Base-by-base conservation (phyloP, 2,329 filamentous ascomycete species). In the Stagonosporopsis chrysanthemi region DNA sequence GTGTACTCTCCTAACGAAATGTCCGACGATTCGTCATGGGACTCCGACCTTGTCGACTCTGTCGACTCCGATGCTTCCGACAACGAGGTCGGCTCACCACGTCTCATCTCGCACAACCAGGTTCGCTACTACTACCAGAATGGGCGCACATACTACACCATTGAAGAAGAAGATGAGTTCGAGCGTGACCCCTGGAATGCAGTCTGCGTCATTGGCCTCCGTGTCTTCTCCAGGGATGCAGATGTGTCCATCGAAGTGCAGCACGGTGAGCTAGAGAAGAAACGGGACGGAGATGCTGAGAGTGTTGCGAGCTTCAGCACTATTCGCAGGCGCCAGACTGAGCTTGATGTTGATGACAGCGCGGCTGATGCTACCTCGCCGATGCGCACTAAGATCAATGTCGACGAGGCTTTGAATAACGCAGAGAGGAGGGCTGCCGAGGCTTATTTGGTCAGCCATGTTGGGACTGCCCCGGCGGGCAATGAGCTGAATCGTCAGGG, bases 131-230 rank as follows among this genome's bases (percentile, higher is more conserved):
- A 48, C 17, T 48, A 56, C 1, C 62, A 71, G 33, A 64, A 68
- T 12, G 56, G 60, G 6, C 56, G 64, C 14, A 64, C 69, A 29
- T 64, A 67, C 33, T 67, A 64, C 2, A 61, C 66, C 26, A 53
- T 73, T 6, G 70, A 72, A 4, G 77, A 78, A 1, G 74, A 78
- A 41, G 78, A 79, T 26, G 77, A 81, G 33, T 80, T 82, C 49
- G 77, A 75, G 39, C 75, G 77, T 17, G 81, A 83, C 58, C 84
- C 84, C 0, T 88, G 85, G 85, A 86, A 87, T 64, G 85, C 85
- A 0, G 79, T 86, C 1, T 86, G 83, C 59, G 84, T 87, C 15
- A 80, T 87, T 4, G 85, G 85, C 0, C 69, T 88, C 28, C 77
- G 84, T 6, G 84, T 88, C 0, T 87, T 85, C 65, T 82, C 80